Base-by-base conservation (phyloP, 306 rosid species). In the Acacia acuminata region DNA sequence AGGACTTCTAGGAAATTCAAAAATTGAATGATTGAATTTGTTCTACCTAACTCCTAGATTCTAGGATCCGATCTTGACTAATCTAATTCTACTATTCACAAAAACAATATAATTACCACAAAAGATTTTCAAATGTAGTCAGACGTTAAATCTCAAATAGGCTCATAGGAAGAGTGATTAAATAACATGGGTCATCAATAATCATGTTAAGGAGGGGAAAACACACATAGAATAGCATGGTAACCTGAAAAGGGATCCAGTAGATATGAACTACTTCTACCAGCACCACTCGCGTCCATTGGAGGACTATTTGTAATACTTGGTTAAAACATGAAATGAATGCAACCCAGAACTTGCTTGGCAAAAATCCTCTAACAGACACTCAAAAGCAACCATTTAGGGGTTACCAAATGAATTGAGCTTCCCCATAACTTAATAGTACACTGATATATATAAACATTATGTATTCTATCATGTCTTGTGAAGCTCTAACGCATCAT, bases 281-380 rank as follows among this genome's bases (percentile, higher is more conserved):
- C 77, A 83, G 81, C 82, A 58, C 76, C 91, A 71, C 68, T 79
- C 75, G 76, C 86, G 65, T 79, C 84, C 79, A 24, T 43, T 25
- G 19, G 83, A 70, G 60, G 82, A 84, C 89, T 86, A 87, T 84
- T 90, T 74, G 86, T 82, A 72, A 75, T 64, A 85, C 75, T 77
- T 68, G 73, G 90, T n/a, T 89, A 84, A 34, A 61, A 83, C 86
- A 0, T 24, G 82, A 83, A 45, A 79, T 14, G 90, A 71, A 40
- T 60, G 76, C 47, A 87, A 82, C 80, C 80, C 77, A 19, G 97
- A 86, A 84, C 90, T 90, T 77, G 86, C 86, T 86, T 89, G 92
- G 77, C 69, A 81, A 86, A 86, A 86, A 84, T 92, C 93, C 83
- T 87, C 98, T 90, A 77, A 50, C 69, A 67, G 75, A 72, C 76